These are phyloP conservation scores for Liquidambar formosana DNA, from an alignment of 164 flowering plant genomes.

Conservation along the genomic window DNA sequence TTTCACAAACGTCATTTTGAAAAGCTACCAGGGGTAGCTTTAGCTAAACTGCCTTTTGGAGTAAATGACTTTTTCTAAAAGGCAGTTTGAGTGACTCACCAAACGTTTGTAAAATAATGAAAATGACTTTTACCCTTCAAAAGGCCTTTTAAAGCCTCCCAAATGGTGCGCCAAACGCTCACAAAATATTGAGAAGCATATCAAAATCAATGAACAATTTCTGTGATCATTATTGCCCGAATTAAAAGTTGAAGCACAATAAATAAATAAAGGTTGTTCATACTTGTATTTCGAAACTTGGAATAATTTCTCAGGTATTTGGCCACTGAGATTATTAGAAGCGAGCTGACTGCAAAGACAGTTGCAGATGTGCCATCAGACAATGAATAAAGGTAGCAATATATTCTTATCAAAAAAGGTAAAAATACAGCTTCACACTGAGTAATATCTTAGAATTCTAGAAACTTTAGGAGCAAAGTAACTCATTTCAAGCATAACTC, in stretches of 20 bases:
- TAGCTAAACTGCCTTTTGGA: too few relatives aligned
- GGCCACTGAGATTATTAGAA: slow-evolving; percentile 74
- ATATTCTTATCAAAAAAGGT: too few relatives aligned
- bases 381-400: neutral
- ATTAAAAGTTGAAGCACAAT: neutral
- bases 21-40: too few relatives aligned
- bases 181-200: neutral
- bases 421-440: neutral
- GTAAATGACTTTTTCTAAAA: too few relatives aligned
- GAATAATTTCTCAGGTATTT: slow-evolving; percentile 61
- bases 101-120: too few relatives aligned
- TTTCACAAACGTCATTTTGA: too few relatives aligned
- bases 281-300: slow-evolving; percentile 74
- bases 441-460: neutral
- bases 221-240: neutral
- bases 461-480: neutral
- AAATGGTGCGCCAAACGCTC: too few relatives aligned
- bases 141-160: too few relatives aligned
- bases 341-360: slow-evolving; percentile 67
- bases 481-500: neutral
- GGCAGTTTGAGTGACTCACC: too few relatives aligned
- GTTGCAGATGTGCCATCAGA: neutral
- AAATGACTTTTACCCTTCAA: too few relatives aligned
- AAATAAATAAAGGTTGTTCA: slow-evolving; percentile 10
- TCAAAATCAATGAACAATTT: neutral